These are phyloP conservation scores for Botryosphaeria dothidea DNA, from an alignment of 2,329 filamentous ascomycete species.

Conservation along the genomic window DNA sequence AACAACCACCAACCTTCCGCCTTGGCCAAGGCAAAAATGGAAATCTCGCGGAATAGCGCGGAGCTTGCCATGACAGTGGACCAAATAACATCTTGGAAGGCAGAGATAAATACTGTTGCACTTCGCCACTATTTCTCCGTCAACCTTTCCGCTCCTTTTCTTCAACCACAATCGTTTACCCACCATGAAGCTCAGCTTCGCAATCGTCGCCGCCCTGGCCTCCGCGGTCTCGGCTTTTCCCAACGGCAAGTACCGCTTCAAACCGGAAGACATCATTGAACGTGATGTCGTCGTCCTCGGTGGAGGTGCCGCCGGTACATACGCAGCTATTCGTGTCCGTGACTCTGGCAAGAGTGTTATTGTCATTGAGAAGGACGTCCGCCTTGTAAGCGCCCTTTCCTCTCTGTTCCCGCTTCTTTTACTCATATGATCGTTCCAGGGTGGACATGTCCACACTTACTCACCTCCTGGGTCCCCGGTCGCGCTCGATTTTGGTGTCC, in stretches of 20 bases:
- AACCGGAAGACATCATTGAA: conserved; percentile 2
- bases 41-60: not conserved
- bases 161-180: not conserved
- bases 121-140: not conserved
- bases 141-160: not conserved
- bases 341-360: conserved; percentile 41
- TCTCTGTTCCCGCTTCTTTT: too few relatives aligned
- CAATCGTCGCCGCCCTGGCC: not conserved
- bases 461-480: conserved; percentile 36
- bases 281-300: conserved; percentile 43
- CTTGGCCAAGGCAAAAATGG: not conserved
- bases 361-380: conserved; percentile 41
- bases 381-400: conserved; percentile 24
- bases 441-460: conserved; percentile 54
- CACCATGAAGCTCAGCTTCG: not conserved
- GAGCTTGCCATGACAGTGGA: not conserved
- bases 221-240: not conserved
- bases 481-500: conserved; percentile 41
- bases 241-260: not conserved
- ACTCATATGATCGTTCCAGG: conserved; percentile 23
- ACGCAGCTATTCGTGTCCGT: conserved; percentile 42
- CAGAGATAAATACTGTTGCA: not conserved
- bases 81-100: not conserved
- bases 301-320: conserved; percentile 44
- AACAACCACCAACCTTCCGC: not conserved